Conservation (phyloP, 495 filamentous ascomycete genomes). For the Aspergillus saccharolyticus region DNA sequence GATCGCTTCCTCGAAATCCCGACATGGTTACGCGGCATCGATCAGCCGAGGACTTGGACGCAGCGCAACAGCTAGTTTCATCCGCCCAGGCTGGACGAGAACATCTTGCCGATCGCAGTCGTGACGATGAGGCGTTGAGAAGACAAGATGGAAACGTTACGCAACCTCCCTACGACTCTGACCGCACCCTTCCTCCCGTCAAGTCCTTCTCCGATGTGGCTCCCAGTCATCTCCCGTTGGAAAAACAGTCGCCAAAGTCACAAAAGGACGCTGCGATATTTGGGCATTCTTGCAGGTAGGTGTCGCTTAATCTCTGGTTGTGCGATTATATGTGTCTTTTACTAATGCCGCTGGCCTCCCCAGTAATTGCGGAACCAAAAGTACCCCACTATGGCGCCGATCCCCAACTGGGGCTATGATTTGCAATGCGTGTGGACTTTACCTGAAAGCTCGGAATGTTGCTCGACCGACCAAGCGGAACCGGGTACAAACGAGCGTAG, state of each 20-base stretch:
- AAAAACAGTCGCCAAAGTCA: constrained; percentile 30
- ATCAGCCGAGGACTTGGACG: constrained; percentile 43
- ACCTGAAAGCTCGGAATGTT: constrained; percentile 88
- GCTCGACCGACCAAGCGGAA: constrained; percentile 85
- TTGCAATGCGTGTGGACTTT: constrained; percentile 96
- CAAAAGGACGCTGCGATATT: constrained; percentile 40
- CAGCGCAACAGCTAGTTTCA: constrained; percentile 44
- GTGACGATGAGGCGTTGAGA: constrained; percentile 18
- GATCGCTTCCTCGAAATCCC: constrained; percentile 31
- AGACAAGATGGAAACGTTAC: constrained; percentile 8
- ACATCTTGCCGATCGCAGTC: constrained; percentile 29
- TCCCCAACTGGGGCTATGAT: constrained; percentile 91
- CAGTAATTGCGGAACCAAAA: constrained; percentile 93
- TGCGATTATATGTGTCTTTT: neutral
- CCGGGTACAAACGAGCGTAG: constrained; percentile 32
- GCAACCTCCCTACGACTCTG: constrained; percentile 12
- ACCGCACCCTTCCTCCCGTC: constrained; percentile 10
- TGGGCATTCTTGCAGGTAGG: constrained; percentile 54
- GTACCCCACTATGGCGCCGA: constrained; percentile 90
- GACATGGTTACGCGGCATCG: constrained; percentile 36
- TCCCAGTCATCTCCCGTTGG: constrained; percentile 9
- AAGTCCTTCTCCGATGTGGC: constrained; percentile 7
- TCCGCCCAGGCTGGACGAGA: constrained; percentile 43
- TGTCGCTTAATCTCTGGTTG: neutral
- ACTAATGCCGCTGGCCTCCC: constrained; percentile 7